Evolutionary conservation across 169 alveolate species (phyloP).

Genomic region (Perkinsus marinus): DNA sequence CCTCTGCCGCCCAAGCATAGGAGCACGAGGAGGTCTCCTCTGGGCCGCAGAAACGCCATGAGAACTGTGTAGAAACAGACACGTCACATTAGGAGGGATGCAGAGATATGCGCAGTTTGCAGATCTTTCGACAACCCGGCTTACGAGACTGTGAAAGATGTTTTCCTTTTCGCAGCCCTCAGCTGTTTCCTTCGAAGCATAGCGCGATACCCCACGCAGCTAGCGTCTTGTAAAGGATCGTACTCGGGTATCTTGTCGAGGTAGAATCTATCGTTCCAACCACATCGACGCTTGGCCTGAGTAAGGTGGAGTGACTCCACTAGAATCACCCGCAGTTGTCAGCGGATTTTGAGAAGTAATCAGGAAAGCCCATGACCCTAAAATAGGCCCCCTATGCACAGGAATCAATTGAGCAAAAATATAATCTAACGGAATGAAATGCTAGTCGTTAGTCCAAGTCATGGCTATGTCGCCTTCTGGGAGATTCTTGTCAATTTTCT

Average conservation of each 20-base stretch:
- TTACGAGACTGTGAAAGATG: not conserved
- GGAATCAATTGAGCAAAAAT: too few species aligned
- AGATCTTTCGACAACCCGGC: too few species aligned
- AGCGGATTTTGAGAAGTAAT: too few species aligned
- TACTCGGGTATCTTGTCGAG: constrained; percentile 30
- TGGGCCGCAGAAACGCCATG: not conserved
- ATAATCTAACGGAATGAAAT: too few species aligned
- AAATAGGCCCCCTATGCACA: too few species aligned
- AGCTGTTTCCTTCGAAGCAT: not conserved
- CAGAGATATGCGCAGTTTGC: too few species aligned
- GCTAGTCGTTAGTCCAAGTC: too few species aligned
- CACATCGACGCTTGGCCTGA: not conserved
- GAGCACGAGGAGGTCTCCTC: not conserved
- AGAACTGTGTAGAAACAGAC: not conserved
- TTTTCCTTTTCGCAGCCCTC: not conserved
- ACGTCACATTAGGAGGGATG: too few species aligned
- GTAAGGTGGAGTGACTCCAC: not conserved
- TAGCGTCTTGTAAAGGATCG: constrained; percentile 24
- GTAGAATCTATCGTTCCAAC: constrained; percentile 32
- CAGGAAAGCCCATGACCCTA: too few species aligned
- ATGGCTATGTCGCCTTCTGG: too few species aligned
- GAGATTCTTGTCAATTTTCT: too few species aligned
- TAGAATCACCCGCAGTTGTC: too few species aligned
- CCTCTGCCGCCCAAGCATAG: not conserved
- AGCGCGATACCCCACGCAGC: not conserved